phyloP scores from a whole-genome alignment of 2,329 filamentous ascomycete species.

The Aspergillus novoparasiticus region DNA sequence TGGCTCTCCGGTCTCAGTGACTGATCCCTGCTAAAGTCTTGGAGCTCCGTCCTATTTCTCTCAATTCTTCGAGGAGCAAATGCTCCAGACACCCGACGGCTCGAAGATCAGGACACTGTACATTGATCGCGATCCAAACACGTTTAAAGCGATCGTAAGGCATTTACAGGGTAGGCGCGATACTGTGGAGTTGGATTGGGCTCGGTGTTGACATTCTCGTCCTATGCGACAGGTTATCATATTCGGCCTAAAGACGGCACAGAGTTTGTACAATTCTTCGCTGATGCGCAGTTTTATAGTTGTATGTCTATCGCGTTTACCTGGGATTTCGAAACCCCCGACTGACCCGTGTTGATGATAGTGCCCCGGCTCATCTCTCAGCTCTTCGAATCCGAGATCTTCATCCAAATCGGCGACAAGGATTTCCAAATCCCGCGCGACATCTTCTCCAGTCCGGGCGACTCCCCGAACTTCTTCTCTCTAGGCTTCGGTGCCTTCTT shows the following conservation, averaged over 20 bases:
- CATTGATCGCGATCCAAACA: constrained; percentile 89
- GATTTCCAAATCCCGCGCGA: constrained; percentile 91
- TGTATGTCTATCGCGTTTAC: constrained; percentile 53
- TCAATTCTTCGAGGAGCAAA: constrained; percentile 84
- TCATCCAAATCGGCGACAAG: constrained; percentile 82
- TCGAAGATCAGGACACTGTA: constrained; percentile 76
- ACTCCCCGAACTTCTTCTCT: constrained; percentile 95
- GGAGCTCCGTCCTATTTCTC: constrained; percentile 96
- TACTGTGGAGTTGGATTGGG: background rate
- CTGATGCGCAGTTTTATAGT: constrained; percentile 93
- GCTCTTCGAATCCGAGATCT: constrained; percentile 83
- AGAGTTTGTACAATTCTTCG: constrained; percentile 90
- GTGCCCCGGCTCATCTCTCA: constrained; percentile 88
- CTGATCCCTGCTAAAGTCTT: constrained; percentile 48
- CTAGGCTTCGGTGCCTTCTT: constrained; percentile 90
- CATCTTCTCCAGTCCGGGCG: constrained; percentile 80
- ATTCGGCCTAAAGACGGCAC: constrained; percentile 77
- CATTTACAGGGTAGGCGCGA: constrained; percentile 70
- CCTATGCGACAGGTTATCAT: constrained; percentile 67
- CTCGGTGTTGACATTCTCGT: background rate
- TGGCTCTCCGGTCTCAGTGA: constrained; percentile 15
- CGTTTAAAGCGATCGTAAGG: constrained; percentile 84
- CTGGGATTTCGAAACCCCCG: background rate
- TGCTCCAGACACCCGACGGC: constrained; percentile 64
- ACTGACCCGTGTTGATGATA: constrained; percentile 38